These are phyloP conservation scores for Actinomortierella ambigua DNA, from an alignment of 371 early-diverging fungal species.

Conservation along the genomic window DNA sequence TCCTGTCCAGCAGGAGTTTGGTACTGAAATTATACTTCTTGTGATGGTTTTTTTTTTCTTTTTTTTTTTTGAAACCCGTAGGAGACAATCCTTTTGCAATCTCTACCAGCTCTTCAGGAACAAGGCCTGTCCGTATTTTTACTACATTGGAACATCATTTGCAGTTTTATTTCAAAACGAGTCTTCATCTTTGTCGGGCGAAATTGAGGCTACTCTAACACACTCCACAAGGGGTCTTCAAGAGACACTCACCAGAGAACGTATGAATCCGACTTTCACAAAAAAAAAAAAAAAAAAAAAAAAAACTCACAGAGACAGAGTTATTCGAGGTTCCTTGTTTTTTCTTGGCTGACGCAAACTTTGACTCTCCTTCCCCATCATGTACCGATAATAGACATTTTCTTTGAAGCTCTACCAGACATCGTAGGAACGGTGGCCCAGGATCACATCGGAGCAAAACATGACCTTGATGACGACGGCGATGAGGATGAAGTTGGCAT, in stretches of 20 bases:
- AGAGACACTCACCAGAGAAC: background rate
- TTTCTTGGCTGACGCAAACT: too few species aligned
- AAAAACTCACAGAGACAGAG: too few species aligned
- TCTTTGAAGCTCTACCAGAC: conserved; percentile 15
- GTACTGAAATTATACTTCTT: background rate
- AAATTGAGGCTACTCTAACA: conserved; percentile 31
- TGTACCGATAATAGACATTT: conserved; percentile 16
- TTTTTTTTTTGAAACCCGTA: background rate
- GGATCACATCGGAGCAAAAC: conserved; percentile 28
- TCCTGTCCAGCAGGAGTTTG: background rate
- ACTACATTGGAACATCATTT: conserved; percentile 32
- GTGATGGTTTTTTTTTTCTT: background rate
- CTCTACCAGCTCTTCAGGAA: conserved; percentile 33
- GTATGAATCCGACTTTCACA: too few species aligned
- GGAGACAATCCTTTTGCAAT: conserved; percentile 35
- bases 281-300: too few species aligned
- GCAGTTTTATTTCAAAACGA: conserved; percentile 33
- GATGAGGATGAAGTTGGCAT: conserved; percentile 10
- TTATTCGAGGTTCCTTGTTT: too few species aligned
- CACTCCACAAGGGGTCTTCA: conserved; percentile 37
- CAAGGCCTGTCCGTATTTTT: conserved; percentile 37
- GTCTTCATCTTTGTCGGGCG: conserved; percentile 21
- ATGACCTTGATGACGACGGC: conserved; percentile 20
- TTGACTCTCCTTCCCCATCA: too few species aligned
- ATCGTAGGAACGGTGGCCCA: conserved; percentile 18